Evolutionary conservation across 768 basidiomycete species (phyloP).

Genomic region (Trametes cubensis): DNA sequence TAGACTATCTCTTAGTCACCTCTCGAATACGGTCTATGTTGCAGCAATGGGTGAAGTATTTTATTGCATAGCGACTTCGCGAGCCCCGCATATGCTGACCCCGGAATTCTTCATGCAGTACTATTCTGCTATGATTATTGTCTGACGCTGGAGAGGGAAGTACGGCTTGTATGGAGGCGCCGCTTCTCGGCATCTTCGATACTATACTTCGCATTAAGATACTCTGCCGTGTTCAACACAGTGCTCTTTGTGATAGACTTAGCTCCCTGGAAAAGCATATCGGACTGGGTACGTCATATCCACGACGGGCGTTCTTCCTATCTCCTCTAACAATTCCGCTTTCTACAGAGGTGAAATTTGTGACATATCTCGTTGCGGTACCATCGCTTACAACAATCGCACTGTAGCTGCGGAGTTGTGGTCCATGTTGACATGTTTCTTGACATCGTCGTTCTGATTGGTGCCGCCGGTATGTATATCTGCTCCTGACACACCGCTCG

Average conservation of each 20-base stretch:
- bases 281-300: not conserved
- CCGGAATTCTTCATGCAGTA: not conserved
- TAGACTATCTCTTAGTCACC: no score
- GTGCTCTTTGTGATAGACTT: not conserved
- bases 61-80: no score
- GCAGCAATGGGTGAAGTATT: no score
- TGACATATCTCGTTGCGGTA: no score
- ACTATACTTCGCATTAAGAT: not conserved
- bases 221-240: not conserved
- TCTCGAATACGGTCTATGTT: no score
- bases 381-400: no score
- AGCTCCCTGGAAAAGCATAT: not conserved
- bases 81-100: no score
- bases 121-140: constrained; percentile 1
- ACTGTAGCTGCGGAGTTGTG: not conserved
- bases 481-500: not conserved
- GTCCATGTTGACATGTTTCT: not conserved
- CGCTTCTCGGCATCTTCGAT: not conserved
- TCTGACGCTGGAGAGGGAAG: not conserved
- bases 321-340: no score
- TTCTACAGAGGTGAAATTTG: not conserved
- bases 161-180: not conserved
- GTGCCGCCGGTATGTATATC: not conserved
- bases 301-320: no score
- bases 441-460: not conserved